phyloP scores from a whole-genome alignment of 2,329 filamentous ascomycete species.

The Hypocrella siamensis region DNA sequence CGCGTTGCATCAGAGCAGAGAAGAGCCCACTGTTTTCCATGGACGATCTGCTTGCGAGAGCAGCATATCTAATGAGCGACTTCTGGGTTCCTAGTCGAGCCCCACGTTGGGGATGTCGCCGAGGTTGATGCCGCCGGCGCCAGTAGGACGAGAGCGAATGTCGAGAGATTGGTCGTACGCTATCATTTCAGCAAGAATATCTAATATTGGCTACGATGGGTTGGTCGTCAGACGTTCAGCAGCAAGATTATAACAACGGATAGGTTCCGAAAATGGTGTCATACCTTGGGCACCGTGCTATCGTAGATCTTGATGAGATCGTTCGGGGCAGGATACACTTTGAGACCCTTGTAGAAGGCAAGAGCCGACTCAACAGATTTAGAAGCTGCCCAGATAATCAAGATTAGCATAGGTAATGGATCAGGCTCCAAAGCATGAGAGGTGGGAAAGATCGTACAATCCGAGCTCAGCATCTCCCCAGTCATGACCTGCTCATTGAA shows the following conservation, averaged over 20 bases:
- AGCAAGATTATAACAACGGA: slow-evolving; percentile 1
- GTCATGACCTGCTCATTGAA: slow-evolving; percentile 92
- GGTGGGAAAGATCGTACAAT: slow-evolving; percentile 45
- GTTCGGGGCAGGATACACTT: slow-evolving; percentile 88
- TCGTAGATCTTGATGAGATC: slow-evolving; percentile 96
- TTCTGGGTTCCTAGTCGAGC: too few relatives aligned
- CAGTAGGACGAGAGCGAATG: slow-evolving; percentile 28
- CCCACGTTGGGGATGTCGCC: slow-evolving; percentile 34
- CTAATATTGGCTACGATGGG: slow-evolving; percentile 60
- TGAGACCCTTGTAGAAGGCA: slow-evolving; percentile 95
- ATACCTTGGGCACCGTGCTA: slow-evolving; percentile 90
- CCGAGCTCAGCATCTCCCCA: slow-evolving; percentile 69
- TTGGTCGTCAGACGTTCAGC: background rate
- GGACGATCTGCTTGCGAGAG: too few relatives aligned
- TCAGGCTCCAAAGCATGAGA: background rate
- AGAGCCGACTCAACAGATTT: slow-evolving; percentile 71
- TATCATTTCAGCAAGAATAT: slow-evolving; percentile 96
- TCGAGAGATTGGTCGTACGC: slow-evolving; percentile 68
- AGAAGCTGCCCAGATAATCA: slow-evolving; percentile 30
- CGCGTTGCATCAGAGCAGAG: too few relatives aligned
- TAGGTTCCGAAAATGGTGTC: background rate
- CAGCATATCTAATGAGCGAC: too few relatives aligned
- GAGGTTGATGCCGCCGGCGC: slow-evolving; percentile 23
- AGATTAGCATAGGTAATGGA: background rate
- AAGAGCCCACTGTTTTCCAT: too few relatives aligned